Conservation (phyloP, 2,329 filamentous ascomycete genomes). For the Exophiala lecanii-corni region DNA sequence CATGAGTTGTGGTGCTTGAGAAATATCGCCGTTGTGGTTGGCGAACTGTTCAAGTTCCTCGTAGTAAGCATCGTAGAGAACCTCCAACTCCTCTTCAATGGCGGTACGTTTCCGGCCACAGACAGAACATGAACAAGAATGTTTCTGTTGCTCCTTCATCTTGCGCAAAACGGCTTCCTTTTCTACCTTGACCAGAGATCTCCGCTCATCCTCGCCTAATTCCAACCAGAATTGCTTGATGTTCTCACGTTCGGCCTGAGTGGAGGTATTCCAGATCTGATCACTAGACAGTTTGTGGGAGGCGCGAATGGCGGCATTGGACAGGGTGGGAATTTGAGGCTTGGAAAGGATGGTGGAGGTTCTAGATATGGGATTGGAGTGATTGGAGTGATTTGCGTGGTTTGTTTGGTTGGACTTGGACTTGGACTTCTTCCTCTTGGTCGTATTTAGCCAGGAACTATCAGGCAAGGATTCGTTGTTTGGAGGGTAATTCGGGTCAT, state of each 20-base stretch:
- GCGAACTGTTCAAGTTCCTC: slow-evolving; percentile 97
- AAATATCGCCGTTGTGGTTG: slow-evolving; percentile 66
- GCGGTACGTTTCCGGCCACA: slow-evolving; percentile 94
- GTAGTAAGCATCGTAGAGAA: slow-evolving; percentile 97
- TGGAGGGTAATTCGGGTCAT: slow-evolving; percentile 38
- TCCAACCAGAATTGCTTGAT: slow-evolving; percentile 99
- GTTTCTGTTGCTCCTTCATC: slow-evolving; percentile 99
- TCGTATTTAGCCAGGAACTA: slow-evolving; percentile 25
- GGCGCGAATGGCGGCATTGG: slow-evolving; percentile 39
- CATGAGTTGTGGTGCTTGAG: slow-evolving; percentile 63
- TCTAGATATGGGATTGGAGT: slow-evolving; percentile 14
- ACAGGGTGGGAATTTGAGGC: slow-evolving; percentile 40
- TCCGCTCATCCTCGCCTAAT: slow-evolving; percentile 87
- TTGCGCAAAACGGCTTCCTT: slow-evolving; percentile 97
- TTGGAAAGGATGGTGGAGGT: slow-evolving; percentile 34
- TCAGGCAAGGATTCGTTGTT: slow-evolving; percentile 26
- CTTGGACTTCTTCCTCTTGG: slow-evolving; percentile 31
- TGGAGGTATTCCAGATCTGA: slow-evolving; percentile 96
- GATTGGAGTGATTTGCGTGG: slow-evolving; percentile 2
- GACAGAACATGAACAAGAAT: slow-evolving; percentile 96
- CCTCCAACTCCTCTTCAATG: slow-evolving; percentile 96
- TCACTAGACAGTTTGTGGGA: slow-evolving; percentile 58
- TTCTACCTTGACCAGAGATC: slow-evolving; percentile 93
- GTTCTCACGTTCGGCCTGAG: slow-evolving; percentile 87
- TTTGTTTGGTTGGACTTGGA: slow-evolving; percentile 11